These are phyloP conservation scores for Penicillium sclerotigenum DNA, from an alignment of 2,329 filamentous ascomycete genomes.

Conservation along the genomic window DNA sequence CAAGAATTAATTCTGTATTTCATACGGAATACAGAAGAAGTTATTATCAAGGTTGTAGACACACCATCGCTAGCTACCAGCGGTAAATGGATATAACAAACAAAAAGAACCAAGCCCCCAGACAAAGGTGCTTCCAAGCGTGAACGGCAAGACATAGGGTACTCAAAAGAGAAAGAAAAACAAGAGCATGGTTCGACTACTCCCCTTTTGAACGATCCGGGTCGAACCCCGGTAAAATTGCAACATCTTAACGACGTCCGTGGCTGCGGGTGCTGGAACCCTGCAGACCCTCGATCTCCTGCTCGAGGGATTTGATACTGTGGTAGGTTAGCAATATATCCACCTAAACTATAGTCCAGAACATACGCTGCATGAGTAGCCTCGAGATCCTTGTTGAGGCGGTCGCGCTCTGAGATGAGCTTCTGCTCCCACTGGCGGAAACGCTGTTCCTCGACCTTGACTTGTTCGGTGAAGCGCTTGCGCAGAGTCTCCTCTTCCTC, in stretches of 20 bases:
- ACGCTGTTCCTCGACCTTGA: conserved; percentile 99
- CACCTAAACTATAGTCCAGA: neutral
- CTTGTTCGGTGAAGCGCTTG: conserved; percentile 99
- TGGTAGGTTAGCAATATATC: conserved; percentile 25
- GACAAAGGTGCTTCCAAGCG: conserved; percentile 32
- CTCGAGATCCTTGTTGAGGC: conserved; percentile 99
- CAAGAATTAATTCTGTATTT: conserved; percentile 40
- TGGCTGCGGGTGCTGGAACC: conserved; percentile 85
- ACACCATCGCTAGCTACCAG: conserved; percentile 44
- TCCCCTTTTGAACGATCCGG: conserved; percentile 26
- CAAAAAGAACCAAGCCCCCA: conserved; percentile 31
- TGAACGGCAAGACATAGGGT: conserved; percentile 34
- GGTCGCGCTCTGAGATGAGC: conserved; percentile 96
- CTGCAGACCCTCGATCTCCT: conserved; percentile 90
- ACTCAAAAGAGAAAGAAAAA: conserved; percentile 36
- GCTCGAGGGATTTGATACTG: conserved; percentile 61
- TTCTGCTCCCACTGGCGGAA: conserved; percentile 99
- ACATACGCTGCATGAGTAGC: conserved; percentile 79
- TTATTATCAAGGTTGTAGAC: conserved; percentile 43
- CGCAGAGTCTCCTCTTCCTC: conserved; percentile 97
- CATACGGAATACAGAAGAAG: conserved; percentile 39
- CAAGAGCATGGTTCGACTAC: conserved; percentile 29
- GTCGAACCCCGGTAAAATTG: conserved; percentile 14
- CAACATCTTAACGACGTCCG: conserved; percentile 70
- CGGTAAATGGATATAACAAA: conserved; percentile 37